These are phyloP conservation scores for Komagataella phaffii DNA, from an alignment of 805 yeast genomes.

Conservation along the genomic window DNA sequence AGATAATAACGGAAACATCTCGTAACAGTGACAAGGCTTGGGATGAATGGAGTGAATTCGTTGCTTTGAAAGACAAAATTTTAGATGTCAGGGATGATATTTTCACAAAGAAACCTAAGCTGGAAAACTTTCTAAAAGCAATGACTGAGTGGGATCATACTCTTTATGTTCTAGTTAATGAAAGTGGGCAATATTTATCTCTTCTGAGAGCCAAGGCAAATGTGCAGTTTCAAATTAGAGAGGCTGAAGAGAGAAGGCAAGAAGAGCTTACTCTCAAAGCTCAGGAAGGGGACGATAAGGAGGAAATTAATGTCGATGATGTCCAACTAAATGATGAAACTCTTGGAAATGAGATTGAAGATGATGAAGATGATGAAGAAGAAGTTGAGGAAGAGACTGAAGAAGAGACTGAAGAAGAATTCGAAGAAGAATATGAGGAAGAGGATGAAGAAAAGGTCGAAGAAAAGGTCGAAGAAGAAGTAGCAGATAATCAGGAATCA, in stretches of 20 bases:
- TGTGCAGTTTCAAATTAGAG: constrained; percentile 41
- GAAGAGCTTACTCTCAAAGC: background rate
- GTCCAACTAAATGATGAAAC: constrained; percentile 1
- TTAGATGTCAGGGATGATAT: constrained; percentile 42
- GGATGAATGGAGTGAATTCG: constrained; percentile 49
- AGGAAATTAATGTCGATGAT: background rate
- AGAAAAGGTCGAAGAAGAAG: constrained; percentile 1
- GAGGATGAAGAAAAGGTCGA: constrained; percentile 2
- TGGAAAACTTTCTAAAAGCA: constrained; percentile 16
- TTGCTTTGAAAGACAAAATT: constrained; percentile 39
- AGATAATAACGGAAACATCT: constrained; percentile 27
- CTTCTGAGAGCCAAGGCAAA: constrained; percentile 46
- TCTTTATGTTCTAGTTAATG: constrained; percentile 36
- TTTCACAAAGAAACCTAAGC: constrained; percentile 18
- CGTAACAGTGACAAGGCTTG: constrained; percentile 24
- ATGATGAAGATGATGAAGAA: constrained; percentile 2
- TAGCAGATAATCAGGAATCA: too few species aligned
- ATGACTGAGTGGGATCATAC: constrained; percentile 28
- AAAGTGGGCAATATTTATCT: constrained; percentile 47
- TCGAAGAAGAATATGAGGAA: constrained; percentile 1
- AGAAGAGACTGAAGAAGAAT: constrained; percentile 3
- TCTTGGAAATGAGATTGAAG: constrained; percentile 7
- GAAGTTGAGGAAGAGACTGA: background rate
- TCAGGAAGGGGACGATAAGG: background rate
- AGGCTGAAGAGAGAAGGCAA: constrained; percentile 21